Percentiles rank a stretch among this genome's conserved stretches.
These are phyloP conservation scores for Rhodomyrtus tomentosa DNA, from an alignment of 345 rosid genomes.

Conservation along the genomic window DNA sequence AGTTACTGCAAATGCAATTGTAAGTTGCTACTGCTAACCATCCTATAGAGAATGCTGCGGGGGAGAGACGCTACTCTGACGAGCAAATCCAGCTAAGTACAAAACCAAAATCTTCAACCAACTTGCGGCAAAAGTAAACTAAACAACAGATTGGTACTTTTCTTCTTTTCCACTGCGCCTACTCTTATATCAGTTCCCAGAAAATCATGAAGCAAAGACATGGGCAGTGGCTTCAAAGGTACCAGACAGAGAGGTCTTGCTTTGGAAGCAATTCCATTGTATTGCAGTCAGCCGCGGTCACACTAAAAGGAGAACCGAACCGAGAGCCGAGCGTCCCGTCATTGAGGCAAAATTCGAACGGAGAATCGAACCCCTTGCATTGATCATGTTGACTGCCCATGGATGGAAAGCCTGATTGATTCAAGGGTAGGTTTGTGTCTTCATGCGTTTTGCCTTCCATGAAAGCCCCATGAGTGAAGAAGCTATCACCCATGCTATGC, in stretches of 20 bases:
- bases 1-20: not conserved
- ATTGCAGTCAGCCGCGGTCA: not conserved
- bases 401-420: constrained; percentile 9
- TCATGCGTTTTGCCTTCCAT: constrained; percentile 13
- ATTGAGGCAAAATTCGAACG: constrained; percentile 6
- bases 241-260: not conserved
- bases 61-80: not conserved
- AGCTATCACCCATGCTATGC: constrained; percentile 14
- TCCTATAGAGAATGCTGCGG: not conserved
- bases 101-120: not conserved
- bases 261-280: not conserved
- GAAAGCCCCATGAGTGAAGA: constrained; percentile 13
- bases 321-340: constrained; percentile 3
- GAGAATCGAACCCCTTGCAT: constrained; percentile 22
- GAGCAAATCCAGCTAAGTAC: not conserved
- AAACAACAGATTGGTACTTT: not conserved
- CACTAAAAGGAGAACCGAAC: constrained; percentile 22
- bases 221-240: not conserved
- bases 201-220: not conserved
- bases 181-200: not conserved
- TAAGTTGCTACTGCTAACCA: not conserved
- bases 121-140: not conserved
- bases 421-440: constrained; percentile 10
- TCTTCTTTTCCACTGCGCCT: not conserved
- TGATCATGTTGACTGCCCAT: constrained; percentile 16